Conservation (phyloP, 2,329 filamentous ascomycete genomes). For the Trichoderma harzianum region DNA sequence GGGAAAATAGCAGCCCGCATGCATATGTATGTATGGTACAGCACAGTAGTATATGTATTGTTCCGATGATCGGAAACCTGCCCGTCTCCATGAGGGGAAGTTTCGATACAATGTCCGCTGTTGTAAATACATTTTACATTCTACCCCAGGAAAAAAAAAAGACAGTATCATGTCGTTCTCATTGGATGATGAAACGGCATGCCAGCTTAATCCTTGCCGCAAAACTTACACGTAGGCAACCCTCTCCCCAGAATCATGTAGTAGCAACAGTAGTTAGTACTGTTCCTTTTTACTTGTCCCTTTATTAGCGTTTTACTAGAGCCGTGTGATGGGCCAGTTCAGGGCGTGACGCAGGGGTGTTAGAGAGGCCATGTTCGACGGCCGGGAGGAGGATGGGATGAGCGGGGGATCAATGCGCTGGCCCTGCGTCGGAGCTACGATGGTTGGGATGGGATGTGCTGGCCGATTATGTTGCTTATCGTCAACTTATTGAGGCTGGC, state of each 20-base stretch:
- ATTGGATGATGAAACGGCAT: background rate
- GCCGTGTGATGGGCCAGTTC: background rate
- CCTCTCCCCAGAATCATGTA: background rate
- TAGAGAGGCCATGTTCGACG: background rate
- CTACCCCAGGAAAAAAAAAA: background rate
- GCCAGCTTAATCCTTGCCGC: background rate
- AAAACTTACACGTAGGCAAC: background rate
- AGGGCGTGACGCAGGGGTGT: background rate
- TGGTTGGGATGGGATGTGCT: background rate
- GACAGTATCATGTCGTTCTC: background rate
- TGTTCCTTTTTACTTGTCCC: background rate
- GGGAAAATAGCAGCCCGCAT: background rate
- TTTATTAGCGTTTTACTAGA: background rate
- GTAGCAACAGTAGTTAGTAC: background rate
- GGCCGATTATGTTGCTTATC: background rate
- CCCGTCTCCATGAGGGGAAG: background rate
- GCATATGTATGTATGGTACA: background rate
- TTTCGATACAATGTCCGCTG: background rate
- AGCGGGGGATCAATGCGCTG: background rate
- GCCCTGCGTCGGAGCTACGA: slow-evolving; percentile 7
- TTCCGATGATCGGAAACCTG: background rate
- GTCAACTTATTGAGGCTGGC: background rate
- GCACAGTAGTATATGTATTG: background rate
- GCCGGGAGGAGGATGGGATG: background rate
- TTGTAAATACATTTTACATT: background rate